A percentile compares a stretch with the other conserved stretches of the same genome.
phyloP scores from a whole-genome alignment of 2,329 filamentous ascomycete species.

The Falciphora oryzae region DNA sequence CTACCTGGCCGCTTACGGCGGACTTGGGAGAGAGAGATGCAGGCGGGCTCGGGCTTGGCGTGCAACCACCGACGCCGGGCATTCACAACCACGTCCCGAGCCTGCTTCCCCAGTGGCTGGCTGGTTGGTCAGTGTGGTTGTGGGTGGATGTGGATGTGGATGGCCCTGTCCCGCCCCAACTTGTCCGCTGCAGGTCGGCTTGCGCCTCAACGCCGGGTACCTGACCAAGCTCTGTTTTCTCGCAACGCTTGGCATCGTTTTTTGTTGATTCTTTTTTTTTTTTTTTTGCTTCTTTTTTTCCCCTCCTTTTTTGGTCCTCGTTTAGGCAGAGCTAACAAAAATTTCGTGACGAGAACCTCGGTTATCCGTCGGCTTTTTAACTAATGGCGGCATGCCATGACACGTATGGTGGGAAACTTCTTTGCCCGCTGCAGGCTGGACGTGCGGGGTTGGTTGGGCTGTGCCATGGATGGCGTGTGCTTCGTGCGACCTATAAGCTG shows the following conservation, averaged over 20 bases:
- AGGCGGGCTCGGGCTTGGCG: not conserved
- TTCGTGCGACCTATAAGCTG: not conserved
- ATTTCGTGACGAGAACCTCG: not conserved
- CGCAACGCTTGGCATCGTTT: not conserved
- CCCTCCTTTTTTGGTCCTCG: not conserved
- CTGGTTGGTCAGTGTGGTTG: too few relatives aligned
- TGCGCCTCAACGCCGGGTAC: not conserved
- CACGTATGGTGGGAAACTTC: conserved; percentile 1
- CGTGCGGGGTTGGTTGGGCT: not conserved
- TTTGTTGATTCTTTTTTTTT: not conserved
- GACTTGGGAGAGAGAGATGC: not conserved
- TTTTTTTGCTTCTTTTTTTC: too few relatives aligned
- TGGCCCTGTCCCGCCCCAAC: too few relatives aligned
- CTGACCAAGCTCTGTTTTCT: not conserved
- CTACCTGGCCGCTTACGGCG: too few relatives aligned
- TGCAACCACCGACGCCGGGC: not conserved
- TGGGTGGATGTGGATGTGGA: too few relatives aligned
- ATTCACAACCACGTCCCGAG: not conserved
- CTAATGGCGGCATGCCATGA: not conserved
- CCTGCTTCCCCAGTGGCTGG: not conserved
- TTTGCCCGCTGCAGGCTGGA: not conserved
- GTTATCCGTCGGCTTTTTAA: not conserved
- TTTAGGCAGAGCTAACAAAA: not conserved
- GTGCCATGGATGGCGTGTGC: not conserved
- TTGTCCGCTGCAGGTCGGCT: not conserved